phyloP scores from a whole-genome alignment of 768 basidiomycete genomes.

The Lactifluus pinguis region DNA sequence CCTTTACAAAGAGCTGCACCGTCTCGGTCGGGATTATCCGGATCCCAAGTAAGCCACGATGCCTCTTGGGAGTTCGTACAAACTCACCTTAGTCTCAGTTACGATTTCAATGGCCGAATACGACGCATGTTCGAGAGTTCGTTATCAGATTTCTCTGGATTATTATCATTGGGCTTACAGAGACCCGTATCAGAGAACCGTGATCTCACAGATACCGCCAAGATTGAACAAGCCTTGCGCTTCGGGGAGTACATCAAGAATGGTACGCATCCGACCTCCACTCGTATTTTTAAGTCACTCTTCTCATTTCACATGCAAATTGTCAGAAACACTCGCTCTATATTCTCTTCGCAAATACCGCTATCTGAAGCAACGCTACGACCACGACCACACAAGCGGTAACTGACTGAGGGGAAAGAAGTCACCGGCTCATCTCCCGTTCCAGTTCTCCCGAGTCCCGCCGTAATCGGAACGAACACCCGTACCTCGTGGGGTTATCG shows the following conservation, averaged over 20 bases:
- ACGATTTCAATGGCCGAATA: conserved; percentile 68
- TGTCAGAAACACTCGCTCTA: conserved; percentile 61
- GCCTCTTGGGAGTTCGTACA: background rate
- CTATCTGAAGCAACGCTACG: conserved; percentile 65
- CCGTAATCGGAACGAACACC: too few species aligned
- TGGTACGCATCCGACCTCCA: conserved; percentile 36
- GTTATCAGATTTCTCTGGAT: conserved; percentile 25
- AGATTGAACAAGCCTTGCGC: conserved; percentile 67
- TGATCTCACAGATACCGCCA: conserved; percentile 50
- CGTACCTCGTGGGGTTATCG: too few species aligned
- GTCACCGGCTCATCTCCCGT: too few species aligned
- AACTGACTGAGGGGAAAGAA: background rate
- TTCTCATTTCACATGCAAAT: background rate
- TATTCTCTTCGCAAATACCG: conserved; percentile 81
- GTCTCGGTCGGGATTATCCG: conserved; percentile 74
- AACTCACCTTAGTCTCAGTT: conserved; percentile 34
- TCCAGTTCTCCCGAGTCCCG: too few species aligned
- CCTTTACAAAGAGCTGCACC: conserved; percentile 75
- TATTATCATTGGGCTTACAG: too few species aligned
- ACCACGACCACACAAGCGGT: conserved; percentile 24
- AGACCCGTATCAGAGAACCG: conserved; percentile 66
- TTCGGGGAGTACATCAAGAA: conserved; percentile 82
- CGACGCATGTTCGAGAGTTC: conserved; percentile 66
- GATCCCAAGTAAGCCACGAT: conserved; percentile 57
- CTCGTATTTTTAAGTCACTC: background rate